A percentile compares a stretch with the other conserved stretches of the same genome.
Evolutionary conservation across 306 rosid genomes (phyloP).

Genomic region (Sesbania bispinosa): DNA sequence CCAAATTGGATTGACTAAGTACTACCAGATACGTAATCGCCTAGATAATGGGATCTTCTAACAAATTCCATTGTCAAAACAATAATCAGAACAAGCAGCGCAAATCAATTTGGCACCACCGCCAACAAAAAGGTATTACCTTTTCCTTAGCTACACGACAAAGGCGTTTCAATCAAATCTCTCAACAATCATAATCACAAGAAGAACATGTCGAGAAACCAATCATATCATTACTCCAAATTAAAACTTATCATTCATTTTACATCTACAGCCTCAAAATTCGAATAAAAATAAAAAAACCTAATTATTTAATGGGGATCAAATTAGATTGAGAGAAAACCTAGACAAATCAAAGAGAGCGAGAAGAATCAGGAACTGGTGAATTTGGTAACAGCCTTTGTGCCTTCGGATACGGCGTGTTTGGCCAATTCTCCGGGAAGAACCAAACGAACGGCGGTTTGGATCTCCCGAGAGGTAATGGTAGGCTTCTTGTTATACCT

Average conservation of each 20-base stretch:
- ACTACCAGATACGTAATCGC: too few relatives aligned
- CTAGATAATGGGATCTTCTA: too few relatives aligned
- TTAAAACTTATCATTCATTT: background rate
- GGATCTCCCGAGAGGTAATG: slow-evolving; percentile 74
- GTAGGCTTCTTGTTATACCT: slow-evolving; percentile 77
- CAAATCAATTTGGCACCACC: too few relatives aligned
- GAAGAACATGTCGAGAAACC: too few relatives aligned
- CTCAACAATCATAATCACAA: background rate
- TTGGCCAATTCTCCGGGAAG: slow-evolving; percentile 80
- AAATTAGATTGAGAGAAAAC: background rate
- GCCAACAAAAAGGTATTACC: too few relatives aligned
- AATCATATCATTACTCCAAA: background rate
- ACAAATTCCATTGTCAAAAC: too few relatives aligned
- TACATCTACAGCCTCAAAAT: background rate
- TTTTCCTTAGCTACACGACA: too few relatives aligned
- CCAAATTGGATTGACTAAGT: too few relatives aligned
- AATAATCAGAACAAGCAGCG: too few relatives aligned
- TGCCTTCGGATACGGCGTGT: slow-evolving; percentile 80
- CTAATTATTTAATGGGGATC: background rate
- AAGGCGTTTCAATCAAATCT: too few relatives aligned
- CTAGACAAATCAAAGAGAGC: background rate
- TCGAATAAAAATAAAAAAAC: background rate
- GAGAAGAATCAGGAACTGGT: slow-evolving; percentile 43
- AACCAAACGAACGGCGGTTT: slow-evolving; percentile 71
- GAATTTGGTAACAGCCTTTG: slow-evolving; percentile 73